A percentile compares a stretch with the other conserved stretches of the same genome.
phyloP scores from a whole-genome alignment of 2,329 filamentous ascomycete genomes.

The Aspergillus latus region DNA sequence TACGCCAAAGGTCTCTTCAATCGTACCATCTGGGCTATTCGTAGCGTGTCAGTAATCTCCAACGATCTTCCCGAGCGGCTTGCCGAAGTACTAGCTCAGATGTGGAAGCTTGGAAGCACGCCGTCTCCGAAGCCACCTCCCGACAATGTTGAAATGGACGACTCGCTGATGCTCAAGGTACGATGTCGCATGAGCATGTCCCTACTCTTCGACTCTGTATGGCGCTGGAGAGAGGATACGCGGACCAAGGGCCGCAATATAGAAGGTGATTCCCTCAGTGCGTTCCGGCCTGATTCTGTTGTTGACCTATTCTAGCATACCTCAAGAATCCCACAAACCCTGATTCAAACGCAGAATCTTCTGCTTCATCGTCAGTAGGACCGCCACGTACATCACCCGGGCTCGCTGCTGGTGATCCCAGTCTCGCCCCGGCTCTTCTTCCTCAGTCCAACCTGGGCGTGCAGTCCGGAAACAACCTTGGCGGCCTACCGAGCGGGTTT shows the following conservation, averaged over 20 bases:
- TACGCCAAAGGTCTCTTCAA: conserved; percentile 59
- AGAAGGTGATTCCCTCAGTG: conserved; percentile 58
- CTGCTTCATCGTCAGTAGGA: conserved; percentile 61
- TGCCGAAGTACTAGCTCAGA: conserved; percentile 64
- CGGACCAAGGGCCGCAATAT: conserved; percentile 70
- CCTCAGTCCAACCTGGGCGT: conserved; percentile 34
- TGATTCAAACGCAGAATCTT: conserved; percentile 73
- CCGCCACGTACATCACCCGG: conserved; percentile 41
- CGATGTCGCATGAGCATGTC: conserved; percentile 68
- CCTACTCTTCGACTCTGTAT: conserved; percentile 66
- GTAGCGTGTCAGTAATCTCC: conserved; percentile 59
- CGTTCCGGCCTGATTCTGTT: neutral
- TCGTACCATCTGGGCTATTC: conserved; percentile 58
- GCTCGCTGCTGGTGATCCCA: conserved; percentile 45
- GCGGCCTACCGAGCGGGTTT: conserved; percentile 51
- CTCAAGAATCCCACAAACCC: conserved; percentile 85
- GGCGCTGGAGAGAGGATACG: conserved; percentile 65
- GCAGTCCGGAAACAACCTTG: conserved; percentile 26
- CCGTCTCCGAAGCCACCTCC: conserved; percentile 28
- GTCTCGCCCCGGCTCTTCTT: conserved; percentile 40
- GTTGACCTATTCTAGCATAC: conserved; percentile 50
- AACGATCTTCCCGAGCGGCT: conserved; percentile 66
- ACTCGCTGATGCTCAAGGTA: conserved; percentile 61
- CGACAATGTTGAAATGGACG: conserved; percentile 38
- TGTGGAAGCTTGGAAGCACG: conserved; percentile 57